phyloP scores from a whole-genome alignment of 2,329 filamentous ascomycete genomes.

The Hypoxylon sp. region DNA sequence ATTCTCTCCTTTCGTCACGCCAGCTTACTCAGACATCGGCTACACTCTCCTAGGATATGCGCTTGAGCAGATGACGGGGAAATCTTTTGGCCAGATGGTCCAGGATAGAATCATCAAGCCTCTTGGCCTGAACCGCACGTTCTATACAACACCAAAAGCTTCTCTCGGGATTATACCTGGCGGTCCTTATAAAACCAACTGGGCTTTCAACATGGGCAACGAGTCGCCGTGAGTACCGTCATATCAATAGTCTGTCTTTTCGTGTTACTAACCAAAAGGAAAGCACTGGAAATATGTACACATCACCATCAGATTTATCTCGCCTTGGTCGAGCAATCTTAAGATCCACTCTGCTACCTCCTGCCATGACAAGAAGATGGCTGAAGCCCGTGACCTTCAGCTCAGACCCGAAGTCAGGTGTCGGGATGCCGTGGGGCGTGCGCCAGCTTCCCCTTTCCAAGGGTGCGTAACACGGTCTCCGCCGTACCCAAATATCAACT shows the following conservation, averaged over 20 bases:
- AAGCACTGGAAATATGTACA: conserved; percentile 54
- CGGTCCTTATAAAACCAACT: conserved; percentile 47
- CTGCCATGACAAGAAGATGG: conserved; percentile 52
- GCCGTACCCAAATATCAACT: background rate
- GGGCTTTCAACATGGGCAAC: conserved; percentile 51
- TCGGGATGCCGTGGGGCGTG: conserved; percentile 54
- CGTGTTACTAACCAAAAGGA: background rate
- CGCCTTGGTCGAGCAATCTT: conserved; percentile 51
- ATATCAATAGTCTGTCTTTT: background rate
- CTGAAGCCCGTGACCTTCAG: conserved; percentile 50
- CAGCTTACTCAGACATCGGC: conserved; percentile 56
- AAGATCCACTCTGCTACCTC: conserved; percentile 50
- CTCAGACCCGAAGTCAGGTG: conserved; percentile 48
- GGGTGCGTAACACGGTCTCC: conserved; percentile 24
- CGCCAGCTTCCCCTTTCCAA: conserved; percentile 46
- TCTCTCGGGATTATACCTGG: conserved; percentile 54
- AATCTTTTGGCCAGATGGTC: conserved; percentile 50
- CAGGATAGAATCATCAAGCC: conserved; percentile 51
- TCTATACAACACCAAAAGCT: conserved; percentile 50
- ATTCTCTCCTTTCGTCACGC: conserved; percentile 52
- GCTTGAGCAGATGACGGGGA: conserved; percentile 53
- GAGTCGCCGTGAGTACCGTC: conserved; percentile 48
- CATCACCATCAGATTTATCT: conserved; percentile 50
- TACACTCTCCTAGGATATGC: conserved; percentile 55
- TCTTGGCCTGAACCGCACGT: conserved; percentile 52